Percentiles rank a stretch among this genome's conserved stretches.
Conservation (phyloP, 2,329 filamentous ascomycete species). For the Ascochyta rabiei region DNA sequence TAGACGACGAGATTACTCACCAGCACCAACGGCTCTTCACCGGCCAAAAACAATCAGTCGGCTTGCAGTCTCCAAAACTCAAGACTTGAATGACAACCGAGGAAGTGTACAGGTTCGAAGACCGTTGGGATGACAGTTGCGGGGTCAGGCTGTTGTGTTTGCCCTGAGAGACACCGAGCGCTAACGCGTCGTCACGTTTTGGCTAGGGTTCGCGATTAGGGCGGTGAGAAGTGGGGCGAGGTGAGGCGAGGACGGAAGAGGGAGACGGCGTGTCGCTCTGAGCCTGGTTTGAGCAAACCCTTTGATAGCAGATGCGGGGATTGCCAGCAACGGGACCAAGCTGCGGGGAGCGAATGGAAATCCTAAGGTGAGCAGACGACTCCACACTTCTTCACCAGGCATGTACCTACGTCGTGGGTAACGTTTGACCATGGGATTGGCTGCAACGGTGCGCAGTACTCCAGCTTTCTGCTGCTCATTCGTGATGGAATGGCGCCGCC, state of each 20-base stretch:
- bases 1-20: conserved; percentile 4
- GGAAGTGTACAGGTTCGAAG: neutral
- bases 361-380: neutral
- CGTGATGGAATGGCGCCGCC: neutral
- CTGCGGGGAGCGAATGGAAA: neutral
- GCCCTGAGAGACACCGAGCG: neutral
- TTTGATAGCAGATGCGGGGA: neutral
- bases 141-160: conserved; percentile 1
- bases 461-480: neutral
- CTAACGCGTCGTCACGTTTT: conserved; percentile 19
- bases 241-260: neutral
- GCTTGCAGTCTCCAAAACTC: neutral
- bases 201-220: conserved; percentile 8
- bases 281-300: neutral
- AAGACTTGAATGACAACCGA: neutral
- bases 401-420: conserved; percentile 11
- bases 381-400: neutral
- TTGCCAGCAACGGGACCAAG: neutral
- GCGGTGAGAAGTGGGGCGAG: neutral
- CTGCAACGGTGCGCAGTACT: neutral
- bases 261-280: neutral
- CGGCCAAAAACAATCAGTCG: neutral
- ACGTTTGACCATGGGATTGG: conserved; percentile 4
- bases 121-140: neutral
- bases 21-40: neutral